Evolutionary conservation across 306 rosid genomes (phyloP).

Genomic region (Prunus mume): DNA sequence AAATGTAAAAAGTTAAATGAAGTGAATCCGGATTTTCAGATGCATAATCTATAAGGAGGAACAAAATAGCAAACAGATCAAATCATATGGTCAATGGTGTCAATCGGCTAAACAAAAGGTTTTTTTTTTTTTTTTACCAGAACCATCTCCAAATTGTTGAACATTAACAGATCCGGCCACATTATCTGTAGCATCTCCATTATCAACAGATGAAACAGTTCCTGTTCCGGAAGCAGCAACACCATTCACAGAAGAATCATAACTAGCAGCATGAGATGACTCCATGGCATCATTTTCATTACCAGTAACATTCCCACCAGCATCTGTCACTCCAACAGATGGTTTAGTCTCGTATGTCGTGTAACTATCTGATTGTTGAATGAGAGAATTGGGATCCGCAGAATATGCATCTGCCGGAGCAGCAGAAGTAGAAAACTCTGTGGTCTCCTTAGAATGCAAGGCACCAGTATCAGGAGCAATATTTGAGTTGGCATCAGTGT

Average conservation of each 20-base stretch:
- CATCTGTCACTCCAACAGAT: conserved; percentile 33
- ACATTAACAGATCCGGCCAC: conserved; percentile 44
- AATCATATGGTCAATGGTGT: background rate
- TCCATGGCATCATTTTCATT: conserved; percentile 36
- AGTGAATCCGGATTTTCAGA: background rate
- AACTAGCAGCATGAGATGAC: conserved; percentile 28
- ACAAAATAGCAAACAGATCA: background rate
- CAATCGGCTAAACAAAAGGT: background rate
- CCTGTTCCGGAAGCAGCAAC: conserved; percentile 21
- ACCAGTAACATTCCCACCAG: conserved; percentile 29
- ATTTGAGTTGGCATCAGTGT: conserved; percentile 39
- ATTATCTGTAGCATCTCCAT: conserved; percentile 58
- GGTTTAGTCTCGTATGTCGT: conserved; percentile 34
- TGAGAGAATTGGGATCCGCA: conserved; percentile 47
- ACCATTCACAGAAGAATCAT: conserved; percentile 57
- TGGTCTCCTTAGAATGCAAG: conserved; percentile 29
- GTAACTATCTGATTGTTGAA: conserved; percentile 47
- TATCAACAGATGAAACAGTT: conserved; percentile 40
- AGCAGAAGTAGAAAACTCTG: conserved; percentile 33
- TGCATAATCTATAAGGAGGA: background rate
- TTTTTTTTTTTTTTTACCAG: conserved; percentile 49
- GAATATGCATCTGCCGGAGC: conserved; percentile 34
- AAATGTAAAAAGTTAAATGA: background rate
- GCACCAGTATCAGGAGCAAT: conserved; percentile 36
- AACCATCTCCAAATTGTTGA: conserved; percentile 64